phyloP scores from a whole-genome alignment of 352 stramenopile species.

The Phytopythium oedochilum region DNA sequence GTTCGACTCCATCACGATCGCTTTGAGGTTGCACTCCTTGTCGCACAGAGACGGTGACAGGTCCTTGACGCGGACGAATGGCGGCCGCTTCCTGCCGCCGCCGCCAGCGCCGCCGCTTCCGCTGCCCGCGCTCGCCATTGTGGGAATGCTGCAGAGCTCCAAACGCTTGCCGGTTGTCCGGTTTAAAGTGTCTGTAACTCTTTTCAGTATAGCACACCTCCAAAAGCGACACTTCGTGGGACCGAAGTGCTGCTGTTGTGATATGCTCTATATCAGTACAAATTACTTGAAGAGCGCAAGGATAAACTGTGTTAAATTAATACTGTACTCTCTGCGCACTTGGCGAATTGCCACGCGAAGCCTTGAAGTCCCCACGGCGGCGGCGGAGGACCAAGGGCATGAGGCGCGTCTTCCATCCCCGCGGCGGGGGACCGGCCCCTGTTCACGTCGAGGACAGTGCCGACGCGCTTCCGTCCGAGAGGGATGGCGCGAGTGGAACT shows the following conservation, averaged over 20 bases:
- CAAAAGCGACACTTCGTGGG: no score
- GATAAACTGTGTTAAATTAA: no score
- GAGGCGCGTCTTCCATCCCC: slow-evolving; percentile 59
- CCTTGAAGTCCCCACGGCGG: no score
- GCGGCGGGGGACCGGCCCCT: neutral
- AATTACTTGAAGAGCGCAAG: no score
- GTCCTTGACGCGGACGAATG: slow-evolving; percentile 70
- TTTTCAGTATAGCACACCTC: no score
- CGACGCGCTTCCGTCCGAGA: slow-evolving; percentile 7
- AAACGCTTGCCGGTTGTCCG: no score
- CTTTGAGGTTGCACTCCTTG: slow-evolving; percentile 74
- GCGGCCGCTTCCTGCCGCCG: slow-evolving; percentile 41
- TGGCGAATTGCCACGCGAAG: no score
- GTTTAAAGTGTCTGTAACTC: no score
- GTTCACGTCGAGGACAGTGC: slow-evolving; percentile 6
- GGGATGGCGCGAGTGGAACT: slow-evolving; percentile 1
- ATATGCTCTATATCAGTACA: no score
- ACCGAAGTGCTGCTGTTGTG: no score
- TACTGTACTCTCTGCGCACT: no score
- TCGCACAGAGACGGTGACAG: slow-evolving; percentile 44
- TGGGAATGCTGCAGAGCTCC: no score
- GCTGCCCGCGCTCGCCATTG: slow-evolving; percentile 8
- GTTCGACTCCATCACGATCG: slow-evolving; percentile 79
- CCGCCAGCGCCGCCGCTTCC: neutral
- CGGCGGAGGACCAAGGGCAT: slow-evolving; percentile 14